Conservation (phyloP, 2,329 filamentous ascomycete genomes). For the Byssoonygena ceratinophila region DNA sequence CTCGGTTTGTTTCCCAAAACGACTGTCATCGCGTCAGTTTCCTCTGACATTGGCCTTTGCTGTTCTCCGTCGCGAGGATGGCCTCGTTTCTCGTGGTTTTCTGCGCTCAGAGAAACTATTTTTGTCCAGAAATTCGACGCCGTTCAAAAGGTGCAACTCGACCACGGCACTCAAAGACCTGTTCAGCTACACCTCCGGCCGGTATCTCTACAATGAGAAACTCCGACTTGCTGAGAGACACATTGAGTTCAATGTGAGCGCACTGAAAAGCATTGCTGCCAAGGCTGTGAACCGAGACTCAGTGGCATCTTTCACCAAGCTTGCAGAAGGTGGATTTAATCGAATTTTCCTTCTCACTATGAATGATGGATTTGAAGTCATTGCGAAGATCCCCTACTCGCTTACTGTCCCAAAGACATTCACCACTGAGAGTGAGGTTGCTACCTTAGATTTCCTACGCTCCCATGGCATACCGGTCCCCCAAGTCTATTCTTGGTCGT, state of each 20-base stretch:
- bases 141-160: no score
- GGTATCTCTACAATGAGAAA: no score
- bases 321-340: slow-evolving; percentile 23
- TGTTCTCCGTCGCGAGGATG: no score
- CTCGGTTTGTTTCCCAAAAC: background rate
- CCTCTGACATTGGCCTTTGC: no score
- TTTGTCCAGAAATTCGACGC: no score
- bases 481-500: slow-evolving; percentile 20
- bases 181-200: no score
- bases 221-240: no score
- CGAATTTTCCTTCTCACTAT: slow-evolving; percentile 20
- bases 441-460: slow-evolving; percentile 27
- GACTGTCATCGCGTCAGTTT: background rate
- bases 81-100: no score
- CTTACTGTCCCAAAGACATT: slow-evolving; percentile 18
- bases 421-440: slow-evolving; percentile 27
- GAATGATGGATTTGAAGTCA: slow-evolving; percentile 18
- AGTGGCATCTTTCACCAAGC: no score
- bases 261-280: slow-evolving; percentile 3
- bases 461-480: slow-evolving; percentile 30
- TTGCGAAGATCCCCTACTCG: slow-evolving; percentile 21
- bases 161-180: background rate
- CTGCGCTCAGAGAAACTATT: no score
- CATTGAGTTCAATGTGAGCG: no score
- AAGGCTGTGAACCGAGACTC: slow-evolving; percentile 2